These are phyloP conservation scores for Populus hybrid DNA, from an alignment of 441 rosid species.

Conservation along the genomic window DNA sequence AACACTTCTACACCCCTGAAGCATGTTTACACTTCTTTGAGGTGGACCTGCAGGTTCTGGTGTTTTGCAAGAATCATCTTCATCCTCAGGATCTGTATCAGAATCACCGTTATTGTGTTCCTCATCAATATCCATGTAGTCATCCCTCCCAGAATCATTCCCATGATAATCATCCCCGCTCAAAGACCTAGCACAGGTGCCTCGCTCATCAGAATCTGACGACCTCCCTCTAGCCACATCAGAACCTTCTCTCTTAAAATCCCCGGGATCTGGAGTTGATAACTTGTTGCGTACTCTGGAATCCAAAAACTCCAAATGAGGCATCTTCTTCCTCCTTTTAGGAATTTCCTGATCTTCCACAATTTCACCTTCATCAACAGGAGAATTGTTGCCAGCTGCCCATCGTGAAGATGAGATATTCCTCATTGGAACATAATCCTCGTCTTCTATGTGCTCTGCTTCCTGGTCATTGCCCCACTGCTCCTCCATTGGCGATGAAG, in stretches of 20 bases:
- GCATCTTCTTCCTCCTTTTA: conserved; percentile 63
- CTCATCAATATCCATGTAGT: conserved; percentile 69
- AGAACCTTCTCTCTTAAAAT: conserved; percentile 54
- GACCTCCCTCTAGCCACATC: conserved; percentile 51
- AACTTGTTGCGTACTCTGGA: conserved; percentile 41
- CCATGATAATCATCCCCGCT: conserved; percentile 51
- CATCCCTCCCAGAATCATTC: conserved; percentile 55
- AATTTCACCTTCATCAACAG: conserved; percentile 87
- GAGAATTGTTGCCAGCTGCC: conserved; percentile 87
- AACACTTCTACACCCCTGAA: conserved; percentile 96
- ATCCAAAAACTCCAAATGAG: conserved; percentile 37
- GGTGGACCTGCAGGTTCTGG: conserved; percentile 63
- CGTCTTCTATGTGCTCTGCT: conserved; percentile 54
- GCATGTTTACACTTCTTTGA: conserved; percentile 89
- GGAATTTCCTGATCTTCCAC: conserved; percentile 57
- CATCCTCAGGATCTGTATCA: conserved; percentile 23
- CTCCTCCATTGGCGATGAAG: conserved; percentile 42
- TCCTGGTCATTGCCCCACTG: conserved; percentile 36
- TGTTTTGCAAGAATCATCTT: conserved; percentile 37
- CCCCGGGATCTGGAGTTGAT: conserved; percentile 61
- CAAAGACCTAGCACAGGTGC: conserved; percentile 39
- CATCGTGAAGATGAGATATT: conserved; percentile 95
- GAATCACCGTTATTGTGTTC: conserved; percentile 32
- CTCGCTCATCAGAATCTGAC: conserved; percentile 62
- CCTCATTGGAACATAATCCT: conserved; percentile 67